Evolutionary conservation across 108 stramenopile species (phyloP).

Genomic region (Stephanodiscus minutulus): DNA sequence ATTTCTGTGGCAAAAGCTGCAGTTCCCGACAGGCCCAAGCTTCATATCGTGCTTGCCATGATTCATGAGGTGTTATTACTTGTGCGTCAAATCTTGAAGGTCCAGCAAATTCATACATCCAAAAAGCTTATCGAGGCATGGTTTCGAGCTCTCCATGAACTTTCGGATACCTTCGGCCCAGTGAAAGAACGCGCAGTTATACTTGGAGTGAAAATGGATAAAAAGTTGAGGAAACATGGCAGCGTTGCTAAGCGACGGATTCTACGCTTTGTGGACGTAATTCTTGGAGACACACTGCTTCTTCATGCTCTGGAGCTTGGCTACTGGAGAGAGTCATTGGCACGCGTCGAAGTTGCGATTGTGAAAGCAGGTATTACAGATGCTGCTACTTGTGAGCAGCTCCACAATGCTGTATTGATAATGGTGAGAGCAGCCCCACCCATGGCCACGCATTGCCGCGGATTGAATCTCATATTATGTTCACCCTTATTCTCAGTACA

Average conservation of each 20-base stretch:
- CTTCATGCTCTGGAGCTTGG: slow-evolving; percentile 74
- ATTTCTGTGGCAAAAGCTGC: slow-evolving; percentile 67
- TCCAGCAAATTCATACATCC: slow-evolving; percentile 72
- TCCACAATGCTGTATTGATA: slow-evolving; percentile 62
- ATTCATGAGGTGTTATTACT: slow-evolving; percentile 76
- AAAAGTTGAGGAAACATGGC: slow-evolving; percentile 75
- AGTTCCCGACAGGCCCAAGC: slow-evolving; percentile 69
- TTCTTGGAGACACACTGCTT: slow-evolving; percentile 70
- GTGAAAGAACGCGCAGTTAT: slow-evolving; percentile 67
- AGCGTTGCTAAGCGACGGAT: slow-evolving; percentile 67
- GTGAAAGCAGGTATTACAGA: slow-evolving; percentile 74
- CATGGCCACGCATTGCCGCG: not conserved
- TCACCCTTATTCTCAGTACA: slow-evolving; percentile 38
- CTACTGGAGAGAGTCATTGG: slow-evolving; percentile 65
- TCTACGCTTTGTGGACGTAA: slow-evolving; percentile 71
- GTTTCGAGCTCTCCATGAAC: slow-evolving; percentile 67
- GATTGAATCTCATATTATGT: too few relatives aligned
- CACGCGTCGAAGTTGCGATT: slow-evolving; percentile 65
- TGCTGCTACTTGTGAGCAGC: slow-evolving; percentile 66
- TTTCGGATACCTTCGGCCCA: slow-evolving; percentile 72
- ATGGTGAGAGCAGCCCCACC: slow-evolving; percentile 30
- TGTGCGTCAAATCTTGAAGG: slow-evolving; percentile 62
- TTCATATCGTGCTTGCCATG: slow-evolving; percentile 65
- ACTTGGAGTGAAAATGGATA: slow-evolving; percentile 72
- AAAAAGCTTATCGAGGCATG: slow-evolving; percentile 63